Evolutionary conservation across 352 stramenopile species (phyloP).

Genomic region (Phytophthora chlamydospora): DNA sequence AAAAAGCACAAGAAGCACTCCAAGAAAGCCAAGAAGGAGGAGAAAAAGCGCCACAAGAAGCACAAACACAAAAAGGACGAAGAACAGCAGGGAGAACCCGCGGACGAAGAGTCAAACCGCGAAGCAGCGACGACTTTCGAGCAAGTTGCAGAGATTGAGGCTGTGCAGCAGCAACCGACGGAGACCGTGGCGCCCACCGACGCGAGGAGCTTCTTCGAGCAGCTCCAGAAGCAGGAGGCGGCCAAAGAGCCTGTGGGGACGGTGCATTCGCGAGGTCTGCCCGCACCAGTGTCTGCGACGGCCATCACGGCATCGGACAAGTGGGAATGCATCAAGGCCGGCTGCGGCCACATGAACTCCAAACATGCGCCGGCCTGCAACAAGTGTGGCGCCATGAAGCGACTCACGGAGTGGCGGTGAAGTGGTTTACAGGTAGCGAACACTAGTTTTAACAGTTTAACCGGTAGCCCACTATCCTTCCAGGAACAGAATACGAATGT

Average conservation of each 20-base stretch:
- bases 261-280: conserved; percentile 55
- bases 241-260: conserved; percentile 65
- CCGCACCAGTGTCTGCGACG: conserved; percentile 33
- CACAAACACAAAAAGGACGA: conserved; percentile 39
- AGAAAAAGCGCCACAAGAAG: conserved; percentile 38
- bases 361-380: conserved; percentile 66
- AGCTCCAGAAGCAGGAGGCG: conserved; percentile 63
- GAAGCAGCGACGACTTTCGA: background rate
- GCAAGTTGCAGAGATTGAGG: background rate
- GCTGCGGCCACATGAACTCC: conserved; percentile 71
- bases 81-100: conserved; percentile 13
- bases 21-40: conserved; percentile 35
- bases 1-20: conserved; percentile 28
- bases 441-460: no score
- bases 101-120: background rate
- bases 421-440: background rate
- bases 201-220: conserved; percentile 69
- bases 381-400: conserved; percentile 83
- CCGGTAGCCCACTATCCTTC: no score
- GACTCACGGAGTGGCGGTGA: conserved; percentile 77
- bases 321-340: conserved; percentile 74
- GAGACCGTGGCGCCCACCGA: conserved; percentile 18
- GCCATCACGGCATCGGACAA: conserved; percentile 43
- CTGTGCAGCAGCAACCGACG: conserved; percentile 3
- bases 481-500: no score